Base-by-base conservation (phyloP, 208 protist species). In the Trypanosoma platydactyli region DNA sequence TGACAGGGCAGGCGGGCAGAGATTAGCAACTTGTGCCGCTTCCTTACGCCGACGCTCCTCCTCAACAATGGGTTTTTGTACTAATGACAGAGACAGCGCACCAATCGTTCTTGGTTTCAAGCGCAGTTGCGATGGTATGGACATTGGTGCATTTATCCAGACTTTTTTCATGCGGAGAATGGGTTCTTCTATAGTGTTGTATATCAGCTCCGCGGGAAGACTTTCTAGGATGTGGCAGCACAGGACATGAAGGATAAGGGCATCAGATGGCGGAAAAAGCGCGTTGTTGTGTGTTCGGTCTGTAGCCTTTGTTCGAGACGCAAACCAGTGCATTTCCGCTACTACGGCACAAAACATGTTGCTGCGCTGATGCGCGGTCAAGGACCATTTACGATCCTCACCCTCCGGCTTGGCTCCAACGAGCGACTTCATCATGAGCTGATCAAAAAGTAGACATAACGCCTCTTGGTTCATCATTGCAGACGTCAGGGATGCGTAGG, bases 221-320 rank as follows among this genome's bases (percentile, higher is more conserved):
- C 78, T 86, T 66, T 96, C 85, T 5, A 94, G 60, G 13, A 91
- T 63, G 58, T 96, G 90, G 6, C 79, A 69, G 38, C 76, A 89
- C 20, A 96, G 60, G 1, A 94, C 85, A 58, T 96, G 84, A 7
- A 96, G 70, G 50, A 94, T 93, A 48, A 96, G 82, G 12, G 90
- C 90, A 65, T 96, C 90, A 0, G 88, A 94, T 6, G 90, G 90
- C 15, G 90, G 90, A 48, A 96, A 96, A 27, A 96, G 72, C 20
- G 90, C 90, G 69, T 94, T 94, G 79, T 96, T 96, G 68, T 94
- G 88, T 38, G 87, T 92, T 25, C 88, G 73, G 51, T 96, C 87
- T 9, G 86, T 92, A 3, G 88, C 83, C 27, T 81, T 81, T n/a
- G 90, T 96, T 33, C 88, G 71, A 1, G 80, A 68, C 25, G 76